Evolutionary conservation across 306 rosid species (phyloP).

Genomic region (Betula pendula): DNA sequence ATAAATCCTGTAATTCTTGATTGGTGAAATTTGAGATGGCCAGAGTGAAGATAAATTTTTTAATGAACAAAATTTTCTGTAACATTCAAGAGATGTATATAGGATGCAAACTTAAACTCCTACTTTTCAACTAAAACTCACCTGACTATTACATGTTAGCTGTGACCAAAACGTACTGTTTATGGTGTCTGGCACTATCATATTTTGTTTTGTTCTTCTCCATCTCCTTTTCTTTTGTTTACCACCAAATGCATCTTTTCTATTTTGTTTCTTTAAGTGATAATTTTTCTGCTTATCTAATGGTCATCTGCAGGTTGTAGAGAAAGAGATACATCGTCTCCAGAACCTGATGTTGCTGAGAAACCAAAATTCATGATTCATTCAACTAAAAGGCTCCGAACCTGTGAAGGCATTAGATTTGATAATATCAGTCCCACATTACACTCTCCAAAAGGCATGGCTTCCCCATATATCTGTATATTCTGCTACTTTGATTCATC

Average conservation of each 20-base stretch:
- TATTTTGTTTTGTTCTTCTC: not conserved
- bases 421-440: constrained; percentile 38
- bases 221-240: not conserved
- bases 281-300: constrained; percentile 19
- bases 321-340: constrained; percentile 30
- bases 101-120: not conserved
- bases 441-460: constrained; percentile 46
- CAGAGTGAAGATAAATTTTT: not conserved
- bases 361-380: constrained; percentile 38
- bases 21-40: constrained; percentile 15
- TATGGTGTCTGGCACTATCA: not conserved
- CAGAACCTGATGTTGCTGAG: constrained; percentile 30
- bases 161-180: not conserved
- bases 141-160: not conserved
- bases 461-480: constrained; percentile 21
- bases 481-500: constrained; percentile 5
- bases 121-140: not conserved
- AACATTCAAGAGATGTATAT: not conserved
- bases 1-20: constrained; percentile 17
- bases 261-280: constrained; percentile 11
- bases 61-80: not conserved
- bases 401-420: constrained; percentile 42
- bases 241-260: constrained; percentile 9
- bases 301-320: constrained; percentile 47
- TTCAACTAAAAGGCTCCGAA: constrained; percentile 52